These are phyloP conservation scores for Penicillium verrucosum DNA, from an alignment of 2,329 filamentous ascomycete genomes.

Conservation along the genomic window DNA sequence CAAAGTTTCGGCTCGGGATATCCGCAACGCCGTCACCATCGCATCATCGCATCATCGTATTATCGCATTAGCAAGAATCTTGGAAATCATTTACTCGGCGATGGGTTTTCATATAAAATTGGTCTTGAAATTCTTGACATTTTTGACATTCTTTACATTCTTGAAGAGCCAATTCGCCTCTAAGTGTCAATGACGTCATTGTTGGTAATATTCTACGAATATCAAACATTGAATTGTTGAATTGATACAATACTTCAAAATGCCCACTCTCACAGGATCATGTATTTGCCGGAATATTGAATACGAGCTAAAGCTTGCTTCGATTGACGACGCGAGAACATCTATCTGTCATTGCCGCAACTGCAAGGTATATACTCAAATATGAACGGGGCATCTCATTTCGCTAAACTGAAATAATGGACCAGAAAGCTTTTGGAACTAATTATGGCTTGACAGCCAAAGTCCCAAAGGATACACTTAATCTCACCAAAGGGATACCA, in stretches of 20 bases:
- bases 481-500: conserved; percentile 39
- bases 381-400: neutral
- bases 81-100: neutral
- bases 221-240: neutral
- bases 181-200: neutral
- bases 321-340: conserved; percentile 49
- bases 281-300: conserved; percentile 51
- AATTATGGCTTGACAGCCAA: conserved; percentile 54
- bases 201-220: neutral
- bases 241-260: conserved; percentile 8
- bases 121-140: neutral
- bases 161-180: neutral
- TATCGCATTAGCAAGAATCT: neutral
- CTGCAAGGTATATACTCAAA: conserved; percentile 44
- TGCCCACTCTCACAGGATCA: conserved; percentile 37
- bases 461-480: conserved; percentile 46
- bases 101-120: too few species aligned
- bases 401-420: neutral
- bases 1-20: neutral
- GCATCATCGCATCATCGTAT: conserved; percentile 4
- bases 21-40: neutral
- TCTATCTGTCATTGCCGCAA: conserved; percentile 53
- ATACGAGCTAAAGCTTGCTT: conserved; percentile 46
- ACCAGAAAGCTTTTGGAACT: conserved; percentile 50
- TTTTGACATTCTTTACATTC: neutral